A percentile compares a stretch with the other conserved stretches of the same genome.
Conservation (phyloP, 179 eudicot genomes). For the Patellifolia procumbens region DNA sequence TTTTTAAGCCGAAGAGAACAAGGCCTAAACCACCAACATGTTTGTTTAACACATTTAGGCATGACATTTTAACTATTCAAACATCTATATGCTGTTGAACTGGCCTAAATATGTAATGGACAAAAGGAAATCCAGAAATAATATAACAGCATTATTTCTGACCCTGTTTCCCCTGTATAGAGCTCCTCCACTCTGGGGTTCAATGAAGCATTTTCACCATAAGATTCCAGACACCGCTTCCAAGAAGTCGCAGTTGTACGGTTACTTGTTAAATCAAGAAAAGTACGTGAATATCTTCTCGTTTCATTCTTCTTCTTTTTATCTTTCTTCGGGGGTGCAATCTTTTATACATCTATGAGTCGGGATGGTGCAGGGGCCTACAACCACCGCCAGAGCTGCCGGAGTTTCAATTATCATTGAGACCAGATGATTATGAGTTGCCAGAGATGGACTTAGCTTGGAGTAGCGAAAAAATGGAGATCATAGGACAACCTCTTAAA, state of each 20-base stretch:
- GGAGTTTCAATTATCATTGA: constrained; percentile 77
- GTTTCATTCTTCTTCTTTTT: neutral
- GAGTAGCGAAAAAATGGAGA: constrained; percentile 59
- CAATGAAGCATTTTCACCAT: constrained; percentile 68
- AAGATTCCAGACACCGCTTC: constrained; percentile 79
- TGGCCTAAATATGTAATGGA: neutral
- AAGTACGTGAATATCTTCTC: constrained; percentile 51
- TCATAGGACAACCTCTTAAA: constrained; percentile 56
- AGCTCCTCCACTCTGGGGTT: constrained; percentile 84
- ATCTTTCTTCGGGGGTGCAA: neutral
- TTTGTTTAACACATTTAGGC: neutral
- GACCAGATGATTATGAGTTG: constrained; percentile 79
- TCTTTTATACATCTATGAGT: neutral
- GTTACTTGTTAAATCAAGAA: constrained; percentile 68
- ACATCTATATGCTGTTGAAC: neutral
- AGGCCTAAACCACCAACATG: neutral
- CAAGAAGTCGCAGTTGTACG: constrained; percentile 74
- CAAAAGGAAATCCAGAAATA: neutral
- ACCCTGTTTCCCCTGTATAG: constrained; percentile 35
- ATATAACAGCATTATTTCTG: neutral
- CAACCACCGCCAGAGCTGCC: constrained; percentile 80
- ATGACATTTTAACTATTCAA: neutral
- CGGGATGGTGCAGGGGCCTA: constrained; percentile 46
- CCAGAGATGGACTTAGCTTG: constrained; percentile 60
- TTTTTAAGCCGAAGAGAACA: too few relatives aligned